A percentile compares a stretch with the other conserved stretches of the same genome.
phyloP scores from a whole-genome alignment of 768 basidiomycete species.

The Sistotremastrum niveocremeum region DNA sequence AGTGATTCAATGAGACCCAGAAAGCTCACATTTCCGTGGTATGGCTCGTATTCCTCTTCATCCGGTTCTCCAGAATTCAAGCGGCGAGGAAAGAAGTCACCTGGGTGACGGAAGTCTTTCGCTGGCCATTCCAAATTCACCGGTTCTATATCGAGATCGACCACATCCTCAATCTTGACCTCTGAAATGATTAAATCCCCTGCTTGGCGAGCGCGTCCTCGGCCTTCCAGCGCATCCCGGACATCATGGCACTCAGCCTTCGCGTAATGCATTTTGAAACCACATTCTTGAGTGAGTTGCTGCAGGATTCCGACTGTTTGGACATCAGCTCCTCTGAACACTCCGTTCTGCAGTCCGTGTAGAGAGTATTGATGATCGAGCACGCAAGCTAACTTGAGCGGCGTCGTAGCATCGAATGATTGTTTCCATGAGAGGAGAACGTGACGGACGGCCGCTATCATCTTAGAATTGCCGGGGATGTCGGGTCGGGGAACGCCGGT shows the following conservation, averaged over 20 bases:
- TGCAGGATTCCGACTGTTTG: neutral
- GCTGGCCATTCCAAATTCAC: neutral
- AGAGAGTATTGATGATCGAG: conserved; percentile 7
- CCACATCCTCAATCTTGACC: neutral
- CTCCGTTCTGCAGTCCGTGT: neutral
- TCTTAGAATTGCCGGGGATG: neutral
- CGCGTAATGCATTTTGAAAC: conserved; percentile 3
- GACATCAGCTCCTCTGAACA: conserved; percentile 7
- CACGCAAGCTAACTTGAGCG: conserved; percentile 4
- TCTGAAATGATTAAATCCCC: neutral
- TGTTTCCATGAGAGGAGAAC: conserved; percentile 4
- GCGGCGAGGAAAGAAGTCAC: neutral
- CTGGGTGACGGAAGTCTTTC: neutral
- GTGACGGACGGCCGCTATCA: neutral
- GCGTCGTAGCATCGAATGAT: neutral
- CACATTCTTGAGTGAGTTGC: neutral
- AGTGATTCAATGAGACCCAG: neutral
- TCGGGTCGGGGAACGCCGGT: neutral
- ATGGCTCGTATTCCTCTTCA: conserved; percentile 5
- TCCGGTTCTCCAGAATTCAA: neutral
- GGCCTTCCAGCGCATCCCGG: neutral
- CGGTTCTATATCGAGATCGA: neutral
- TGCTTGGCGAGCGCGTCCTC: neutral
- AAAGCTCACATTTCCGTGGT: conserved; percentile 6
- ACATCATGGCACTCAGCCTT: conserved; percentile 1